Conservation (phyloP, 768 basidiomycete genomes). For the Leccinellum albellum region DNA sequence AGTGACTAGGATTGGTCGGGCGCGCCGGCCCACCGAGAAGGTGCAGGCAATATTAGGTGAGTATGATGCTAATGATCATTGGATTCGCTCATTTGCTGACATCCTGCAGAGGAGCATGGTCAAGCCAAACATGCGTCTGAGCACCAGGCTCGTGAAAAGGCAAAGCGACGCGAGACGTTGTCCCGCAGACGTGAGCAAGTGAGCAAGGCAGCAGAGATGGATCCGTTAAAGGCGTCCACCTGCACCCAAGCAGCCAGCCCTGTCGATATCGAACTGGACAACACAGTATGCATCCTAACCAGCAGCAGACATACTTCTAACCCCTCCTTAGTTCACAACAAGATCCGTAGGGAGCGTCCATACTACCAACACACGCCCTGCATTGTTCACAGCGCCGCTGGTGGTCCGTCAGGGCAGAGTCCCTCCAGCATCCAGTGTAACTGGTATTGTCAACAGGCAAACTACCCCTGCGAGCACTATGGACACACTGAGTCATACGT, state of each 20-base stretch:
- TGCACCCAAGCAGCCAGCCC: no score
- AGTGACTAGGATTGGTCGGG: neutral
- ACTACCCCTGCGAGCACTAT: no score
- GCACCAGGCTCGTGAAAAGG: neutral
- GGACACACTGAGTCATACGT: no score
- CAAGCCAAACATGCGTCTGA: neutral
- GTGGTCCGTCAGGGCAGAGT: no score
- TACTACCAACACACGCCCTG: neutral
- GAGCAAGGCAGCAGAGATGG: neutral
- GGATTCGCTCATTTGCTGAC: neutral
- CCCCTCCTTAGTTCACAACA: neutral
- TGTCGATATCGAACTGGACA: no score
- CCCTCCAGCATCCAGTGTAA: no score
- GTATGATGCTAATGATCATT: neutral
- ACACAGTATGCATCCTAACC: no score
- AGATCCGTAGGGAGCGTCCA: neutral
- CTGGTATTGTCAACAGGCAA: no score
- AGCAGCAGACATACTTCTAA: no score
- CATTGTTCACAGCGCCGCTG: neutral
- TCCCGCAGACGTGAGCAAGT: neutral
- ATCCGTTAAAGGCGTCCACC: no score
- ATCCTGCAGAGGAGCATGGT: neutral
- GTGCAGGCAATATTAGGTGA: neutral
- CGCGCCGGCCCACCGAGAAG: neutral
- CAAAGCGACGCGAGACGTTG: neutral